A percentile compares a stretch with the other conserved stretches of the same genome.
phyloP scores from a whole-genome alignment of 2,329 filamentous ascomycete species.

The Cytospora piceae region DNA sequence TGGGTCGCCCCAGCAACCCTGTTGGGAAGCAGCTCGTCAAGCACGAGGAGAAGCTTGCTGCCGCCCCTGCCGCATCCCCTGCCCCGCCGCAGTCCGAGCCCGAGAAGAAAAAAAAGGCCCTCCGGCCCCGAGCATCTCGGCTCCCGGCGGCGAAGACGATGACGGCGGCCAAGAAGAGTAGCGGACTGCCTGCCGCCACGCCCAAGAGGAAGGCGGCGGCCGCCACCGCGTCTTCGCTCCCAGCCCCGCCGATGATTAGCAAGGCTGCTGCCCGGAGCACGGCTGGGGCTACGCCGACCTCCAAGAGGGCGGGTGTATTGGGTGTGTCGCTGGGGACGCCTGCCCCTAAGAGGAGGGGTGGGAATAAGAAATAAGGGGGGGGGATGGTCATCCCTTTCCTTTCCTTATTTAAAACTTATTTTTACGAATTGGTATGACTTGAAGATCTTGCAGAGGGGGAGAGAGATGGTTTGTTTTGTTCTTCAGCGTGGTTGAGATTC shows the following conservation, averaged over 20 bases:
- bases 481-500: not conserved
- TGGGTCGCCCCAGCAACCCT: not conserved
- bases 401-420: too few relatives aligned
- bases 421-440: too few relatives aligned
- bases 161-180: not conserved
- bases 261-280: slow-evolving; percentile 14
- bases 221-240: slow-evolving; percentile 40
- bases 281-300: not conserved
- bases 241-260: slow-evolving; percentile 37
- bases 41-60: not conserved
- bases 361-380: not conserved
- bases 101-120: slow-evolving; percentile 13
- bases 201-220: slow-evolving; percentile 9
- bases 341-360: slow-evolving; percentile 16
- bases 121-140: slow-evolving; percentile 21
- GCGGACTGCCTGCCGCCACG: slow-evolving; percentile 1
- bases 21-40: not conserved
- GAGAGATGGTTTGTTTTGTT: not conserved
- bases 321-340: slow-evolving; percentile 25
- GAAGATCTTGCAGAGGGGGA: too few relatives aligned
- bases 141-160: slow-evolving; percentile 20
- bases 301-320: slow-evolving; percentile 16
- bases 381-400: not conserved
- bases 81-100: not conserved
- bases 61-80: not conserved